Evolutionary conservation across 1,284 basidiomycete genomes (phyloP), one percentile per base, ranked within the genome.

Genomic region (Rhodotorula sp.): DNA sequence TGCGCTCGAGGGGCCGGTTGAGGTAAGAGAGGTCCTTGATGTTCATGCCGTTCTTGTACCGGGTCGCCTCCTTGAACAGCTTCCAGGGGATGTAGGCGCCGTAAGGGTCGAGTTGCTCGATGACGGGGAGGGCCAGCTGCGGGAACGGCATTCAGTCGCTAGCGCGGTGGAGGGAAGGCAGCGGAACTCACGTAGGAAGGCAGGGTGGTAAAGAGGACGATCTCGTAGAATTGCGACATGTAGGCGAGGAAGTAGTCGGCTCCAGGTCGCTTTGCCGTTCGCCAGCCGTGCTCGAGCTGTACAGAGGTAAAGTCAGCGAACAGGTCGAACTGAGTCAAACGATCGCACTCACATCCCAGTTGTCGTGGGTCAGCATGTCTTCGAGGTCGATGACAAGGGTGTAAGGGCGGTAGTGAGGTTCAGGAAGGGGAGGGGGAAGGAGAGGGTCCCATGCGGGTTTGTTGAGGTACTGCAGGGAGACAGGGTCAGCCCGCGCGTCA

Each of bases 211-310:
- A 98, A 99, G 65, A 99, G 84, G 30, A 99, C 94, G 71, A 99
- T 88, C 83, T 99, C 95, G 81, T 93, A 99, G 82, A 97, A 98
- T 78, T 97, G 94, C 0, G 92, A 93, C 54, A 99, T 85, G 81
- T 99, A 98, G 46, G 87, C 94, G 60, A 99, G 84, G 86, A 98
- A 99, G 81, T 98, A 97, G 80, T 99, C 96, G 15, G 95, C 89
- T 5, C 96, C 96, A 2, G 95, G 95, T 62, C 96, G 87, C 72
- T 83, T 83, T 4, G 82, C 82, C 6, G 81, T 83, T 20, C 81
- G 76, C 82, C 82, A 83, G 13, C 82, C 82, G 58, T 81, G 77
- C 50, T 81, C 79, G 26, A 81, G 73, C 75, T 76, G 65, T n/a
- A 31, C 37, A 62, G 48, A 16, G 46, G 63, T 66, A 28, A 69